phyloP scores from a whole-genome alignment of 2,329 filamentous ascomycete species.

The Bisporella sp. region DNA sequence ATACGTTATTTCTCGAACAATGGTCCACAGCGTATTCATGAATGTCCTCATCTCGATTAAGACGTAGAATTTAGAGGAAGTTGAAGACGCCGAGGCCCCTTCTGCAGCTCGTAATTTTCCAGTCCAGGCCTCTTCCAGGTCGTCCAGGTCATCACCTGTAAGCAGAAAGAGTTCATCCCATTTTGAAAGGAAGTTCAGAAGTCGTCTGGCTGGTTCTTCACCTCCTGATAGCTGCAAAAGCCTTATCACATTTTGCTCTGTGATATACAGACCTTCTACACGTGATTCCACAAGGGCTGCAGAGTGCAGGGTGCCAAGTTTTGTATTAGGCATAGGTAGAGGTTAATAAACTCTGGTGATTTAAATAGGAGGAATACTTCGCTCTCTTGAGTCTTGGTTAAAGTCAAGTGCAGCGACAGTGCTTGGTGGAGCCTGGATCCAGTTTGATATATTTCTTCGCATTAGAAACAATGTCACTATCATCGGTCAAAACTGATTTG shows the following conservation, averaged over 20 bases:
- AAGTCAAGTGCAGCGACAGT: conserved; percentile 4
- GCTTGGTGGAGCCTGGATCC: conserved; percentile 8
- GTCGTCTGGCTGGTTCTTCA: conserved; percentile 7
- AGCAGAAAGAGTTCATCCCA: conserved; percentile 9
- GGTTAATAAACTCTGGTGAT: no score
- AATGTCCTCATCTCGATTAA: conserved; percentile 7
- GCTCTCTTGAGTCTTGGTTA: no score
- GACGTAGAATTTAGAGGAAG: conserved; percentile 8
- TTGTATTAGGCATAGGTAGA: no score
- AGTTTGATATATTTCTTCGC: conserved; percentile 11
- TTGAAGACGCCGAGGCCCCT: conserved; percentile 5
- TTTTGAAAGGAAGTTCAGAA: conserved; percentile 9
- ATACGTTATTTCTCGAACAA: neutral
- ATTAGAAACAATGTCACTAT: conserved; percentile 9
- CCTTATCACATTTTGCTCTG: conserved; percentile 11
- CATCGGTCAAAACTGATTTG: conserved; percentile 7
- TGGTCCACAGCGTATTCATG: conserved; percentile 9
- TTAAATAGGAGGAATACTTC: no score
- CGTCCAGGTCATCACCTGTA: conserved; percentile 9
- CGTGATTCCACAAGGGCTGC: no score
- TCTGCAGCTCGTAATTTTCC: conserved; percentile 5
- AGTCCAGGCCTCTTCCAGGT: conserved; percentile 11
- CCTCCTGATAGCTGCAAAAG: conserved; percentile 9
- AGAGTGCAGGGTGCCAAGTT: no score
- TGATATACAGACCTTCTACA: conserved; percentile 3